Base-by-base conservation (phyloP, 176 grass and related monocot genomes). In the Triticum timopheevii region DNA sequence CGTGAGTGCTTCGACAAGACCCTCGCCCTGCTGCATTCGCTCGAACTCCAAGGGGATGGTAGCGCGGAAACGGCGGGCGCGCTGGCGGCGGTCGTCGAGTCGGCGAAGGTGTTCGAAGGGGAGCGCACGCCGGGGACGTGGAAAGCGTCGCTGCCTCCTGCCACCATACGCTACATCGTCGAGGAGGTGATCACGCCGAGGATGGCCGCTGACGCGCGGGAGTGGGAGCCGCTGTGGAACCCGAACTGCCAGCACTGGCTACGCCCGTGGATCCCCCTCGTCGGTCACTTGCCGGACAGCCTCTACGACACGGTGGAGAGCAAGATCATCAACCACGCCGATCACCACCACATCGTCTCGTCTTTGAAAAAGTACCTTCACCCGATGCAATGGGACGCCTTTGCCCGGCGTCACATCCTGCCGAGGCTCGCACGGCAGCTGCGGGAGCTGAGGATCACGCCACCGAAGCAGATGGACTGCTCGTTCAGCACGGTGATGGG, bases 381-480 rank as follows among this genome's bases (percentile, higher is more conserved):
- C 35, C 69, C 90, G 44, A 86, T 45, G 70, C 83, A 62, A 9
- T 95, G 93, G 93, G 90, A 76, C 25, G 23, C 38, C 6, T 59
- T 95, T 19, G 90, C 87, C 31, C 34, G 49, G 12, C 49, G 45
- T 1, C 64, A 92, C 77, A 77, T 96, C 39, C 27, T 92, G 39
- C 89, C 91, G 3, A 88, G 86, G 82, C 81, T 93, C 68, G 56
- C 69, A 75, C 15, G 89, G 11, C 38, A 90, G n/a, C n/a, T 74
- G 34, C 87, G 76, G 44, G 87, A 80, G 36, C 87, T 96, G 85
- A 79, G 83, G 63, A 76, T 92, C n/a, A 28, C 42, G 72, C 72
- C 72, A 42, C 72, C 72, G 1, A 49, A 75, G 24, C 72, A 75
- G 24, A 10, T 30, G 3, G 72, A 50, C 72, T 0, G 6, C 3